Conservation (phyloP, 495 filamentous ascomycete genomes). For the Lasiosphaeria miniovina region DNA sequence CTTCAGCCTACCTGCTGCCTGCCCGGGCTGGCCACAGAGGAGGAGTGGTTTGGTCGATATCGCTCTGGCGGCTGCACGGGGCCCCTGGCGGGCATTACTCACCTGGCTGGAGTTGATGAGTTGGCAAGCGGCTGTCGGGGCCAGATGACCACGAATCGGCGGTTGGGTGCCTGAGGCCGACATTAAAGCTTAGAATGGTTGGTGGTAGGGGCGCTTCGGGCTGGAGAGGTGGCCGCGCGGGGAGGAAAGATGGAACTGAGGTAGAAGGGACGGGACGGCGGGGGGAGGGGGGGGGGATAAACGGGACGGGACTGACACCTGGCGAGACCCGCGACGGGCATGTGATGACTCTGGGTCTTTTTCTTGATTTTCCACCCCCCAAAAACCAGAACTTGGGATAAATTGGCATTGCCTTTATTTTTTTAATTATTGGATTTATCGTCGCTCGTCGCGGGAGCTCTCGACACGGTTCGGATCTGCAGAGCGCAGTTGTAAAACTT, state of each 20-base stretch:
- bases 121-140: not conserved
- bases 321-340: not conserved
- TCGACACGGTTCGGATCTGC: not conserved
- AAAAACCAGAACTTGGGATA: not conserved
- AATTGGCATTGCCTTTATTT: not conserved
- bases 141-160: not conserved
- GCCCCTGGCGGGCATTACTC: not conserved
- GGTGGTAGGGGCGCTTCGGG: not conserved
- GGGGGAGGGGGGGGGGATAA: not conserved
- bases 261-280: no score
- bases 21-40: not conserved
- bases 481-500: not conserved
- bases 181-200: not conserved
- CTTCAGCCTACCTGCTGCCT: not conserved
- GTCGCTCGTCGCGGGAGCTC: not conserved
- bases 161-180: not conserved
- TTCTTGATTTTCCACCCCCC: not conserved
- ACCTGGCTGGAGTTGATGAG: slow-evolving; percentile 1
- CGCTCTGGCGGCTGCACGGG: not conserved
- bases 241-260: no score
- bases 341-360: not conserved
- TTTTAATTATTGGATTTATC: not conserved
- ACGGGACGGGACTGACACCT: not conserved
- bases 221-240: no score
- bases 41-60: not conserved